Evolutionary conservation across 345 rosid genomes (phyloP), one percentile per base, ranked within the genome.

Genomic region (Schrenkiella parvula): DNA sequence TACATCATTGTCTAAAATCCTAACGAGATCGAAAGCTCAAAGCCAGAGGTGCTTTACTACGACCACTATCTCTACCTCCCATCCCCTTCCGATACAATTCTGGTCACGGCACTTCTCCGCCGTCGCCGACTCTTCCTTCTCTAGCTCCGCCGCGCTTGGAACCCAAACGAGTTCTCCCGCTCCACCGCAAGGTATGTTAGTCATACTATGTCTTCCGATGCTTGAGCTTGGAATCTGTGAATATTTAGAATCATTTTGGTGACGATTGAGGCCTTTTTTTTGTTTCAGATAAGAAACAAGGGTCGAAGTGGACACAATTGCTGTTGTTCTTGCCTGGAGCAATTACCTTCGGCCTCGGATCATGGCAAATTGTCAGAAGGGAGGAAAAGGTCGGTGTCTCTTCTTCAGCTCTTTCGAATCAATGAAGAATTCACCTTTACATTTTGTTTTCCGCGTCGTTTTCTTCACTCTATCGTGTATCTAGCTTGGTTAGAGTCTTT

Each of bases 351-450:
- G 97, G 98, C 31, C 99, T 95, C 48, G 99, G 99, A 10, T 87
- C 96, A 75, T 95, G 99, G 99, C 99, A 95, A 82, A 82, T 95
- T 53, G 66, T 89, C 60, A 84, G 99, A 82, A 84, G 99, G 65
- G 89, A 85, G 58, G 99, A 95, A 65, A 95, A 95, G 93, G 98
- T 95, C 17, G 0, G 73, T 54, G 6, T 68, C 47, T 68, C 53
- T 55, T 23, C 50, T 51, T 66, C 19, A 23, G 46, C 48, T 72
- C 25, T 31, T 41, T 64, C 64, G 47, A 47, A 65, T 26, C 38
- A 34, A 0, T 64, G 2, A 15, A 43, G 29, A 25, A 5, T 5
- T 6, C 23, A 17, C 47, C 56, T 69, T 46, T 55, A 29, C 54
- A 2, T 52, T 72, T 48, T 37, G 18, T 19, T 8, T 10, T 31